A percentile compares a stretch with the other conserved stretches of the same genome.
phyloP scores from a whole-genome alignment of 1,284 basidiomycete species.

The Malassezia obtusa region DNA sequence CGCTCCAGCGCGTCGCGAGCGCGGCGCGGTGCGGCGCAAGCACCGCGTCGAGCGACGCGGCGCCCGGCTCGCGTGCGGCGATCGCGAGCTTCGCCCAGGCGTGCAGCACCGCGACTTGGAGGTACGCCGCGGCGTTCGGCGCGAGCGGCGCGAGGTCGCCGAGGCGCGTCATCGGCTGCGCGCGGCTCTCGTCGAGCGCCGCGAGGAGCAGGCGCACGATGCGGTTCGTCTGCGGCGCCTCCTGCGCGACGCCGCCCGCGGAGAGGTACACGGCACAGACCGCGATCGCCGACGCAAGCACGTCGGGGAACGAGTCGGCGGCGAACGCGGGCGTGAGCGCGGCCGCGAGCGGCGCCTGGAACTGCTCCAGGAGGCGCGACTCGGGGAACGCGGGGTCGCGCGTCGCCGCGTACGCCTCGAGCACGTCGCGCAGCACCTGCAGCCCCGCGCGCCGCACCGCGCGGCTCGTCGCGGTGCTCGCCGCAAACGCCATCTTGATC shows the following conservation, averaged over 20 bases:
- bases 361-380: constrained; percentile 84
- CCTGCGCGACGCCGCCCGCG: constrained; percentile 85
- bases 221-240: constrained; percentile 73
- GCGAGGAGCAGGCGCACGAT: constrained; percentile 71
- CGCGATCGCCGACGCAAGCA: constrained; percentile 79
- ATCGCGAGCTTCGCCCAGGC: constrained; percentile 93
- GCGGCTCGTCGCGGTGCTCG: constrained; percentile 86
- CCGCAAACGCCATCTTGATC: constrained; percentile 95
- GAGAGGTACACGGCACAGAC: constrained; percentile 92
- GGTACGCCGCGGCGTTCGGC: constrained; percentile 87
- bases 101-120: constrained; percentile 81
- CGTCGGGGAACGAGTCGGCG: constrained; percentile 86
- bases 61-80: constrained; percentile 57
- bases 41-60: constrained; percentile 69
- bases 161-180: constrained; percentile 54
- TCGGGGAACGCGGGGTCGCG: constrained; percentile 89
- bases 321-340: constrained; percentile 96
- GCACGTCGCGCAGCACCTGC: constrained; percentile 78
- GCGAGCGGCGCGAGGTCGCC: constrained; percentile 79
- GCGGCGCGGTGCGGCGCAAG: constrained; percentile 68
- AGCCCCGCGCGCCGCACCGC: constrained; percentile 91
- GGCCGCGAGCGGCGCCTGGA: constrained; percentile 94
- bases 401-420: constrained; percentile 75
- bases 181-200: constrained; percentile 54
- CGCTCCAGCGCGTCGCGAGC: constrained; percentile 77